These are phyloP conservation scores for Trichoderma breve DNA, from an alignment of 2,329 filamentous ascomycete species.

Conservation along the genomic window DNA sequence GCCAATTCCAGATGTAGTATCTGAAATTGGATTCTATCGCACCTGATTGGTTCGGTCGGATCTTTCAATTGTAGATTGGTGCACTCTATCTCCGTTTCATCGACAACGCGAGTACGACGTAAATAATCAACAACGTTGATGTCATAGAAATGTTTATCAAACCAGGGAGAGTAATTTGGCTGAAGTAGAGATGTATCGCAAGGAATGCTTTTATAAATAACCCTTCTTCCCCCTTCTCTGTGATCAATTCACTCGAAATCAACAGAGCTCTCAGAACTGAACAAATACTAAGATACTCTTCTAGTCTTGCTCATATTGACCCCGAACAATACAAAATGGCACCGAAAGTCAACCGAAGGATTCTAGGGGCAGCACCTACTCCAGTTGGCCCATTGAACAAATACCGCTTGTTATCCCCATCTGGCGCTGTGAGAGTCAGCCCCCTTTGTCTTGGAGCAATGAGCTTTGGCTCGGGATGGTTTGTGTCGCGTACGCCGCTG, in stretches of 20 bases:
- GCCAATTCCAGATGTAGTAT: neutral
- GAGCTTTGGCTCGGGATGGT: conserved; percentile 55
- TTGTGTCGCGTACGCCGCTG: neutral
- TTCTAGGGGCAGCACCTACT: conserved; percentile 33
- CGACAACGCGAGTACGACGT: neutral
- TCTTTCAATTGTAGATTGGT: neutral
- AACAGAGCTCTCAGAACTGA: neutral
- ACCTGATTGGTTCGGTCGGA: neutral
- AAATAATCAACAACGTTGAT: neutral
- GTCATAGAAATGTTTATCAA: no score
- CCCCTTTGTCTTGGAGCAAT: conserved; percentile 64
- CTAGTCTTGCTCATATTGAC: neutral
- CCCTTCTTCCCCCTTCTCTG: neutral
- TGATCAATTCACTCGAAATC: neutral
- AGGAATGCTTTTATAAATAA: neutral
- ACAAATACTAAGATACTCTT: neutral
- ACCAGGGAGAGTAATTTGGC: no score
- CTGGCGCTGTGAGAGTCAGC: conserved; percentile 63
- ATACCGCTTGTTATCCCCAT: conserved; percentile 65
- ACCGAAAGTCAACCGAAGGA: neutral
- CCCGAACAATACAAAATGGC: neutral
- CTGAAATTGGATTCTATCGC: neutral
- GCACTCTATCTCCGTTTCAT: neutral
- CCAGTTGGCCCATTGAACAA: conserved; percentile 61
- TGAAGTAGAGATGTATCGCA: neutral